These are phyloP conservation scores for Pythium brachiatum DNA, from an alignment of 352 stramenopile species.

Conservation along the genomic window DNA sequence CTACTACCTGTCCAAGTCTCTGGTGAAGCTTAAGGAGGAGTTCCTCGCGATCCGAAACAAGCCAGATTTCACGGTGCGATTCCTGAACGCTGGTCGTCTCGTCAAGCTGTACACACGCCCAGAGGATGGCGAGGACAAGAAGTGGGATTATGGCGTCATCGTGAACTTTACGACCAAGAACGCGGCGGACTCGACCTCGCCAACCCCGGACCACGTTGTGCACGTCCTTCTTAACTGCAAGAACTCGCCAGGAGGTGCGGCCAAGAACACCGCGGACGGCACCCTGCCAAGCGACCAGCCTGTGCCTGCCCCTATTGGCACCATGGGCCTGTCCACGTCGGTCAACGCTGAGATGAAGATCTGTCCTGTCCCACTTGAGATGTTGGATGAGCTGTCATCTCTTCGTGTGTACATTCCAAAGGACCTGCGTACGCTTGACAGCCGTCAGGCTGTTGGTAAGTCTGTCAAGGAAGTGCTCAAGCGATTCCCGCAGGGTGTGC, in stretches of 20 bases:
- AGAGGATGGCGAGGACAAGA: constrained; percentile 46
- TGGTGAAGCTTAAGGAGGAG: constrained; percentile 91
- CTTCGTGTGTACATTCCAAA: constrained; percentile 86
- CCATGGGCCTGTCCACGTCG: constrained; percentile 51
- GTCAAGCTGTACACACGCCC: constrained; percentile 75
- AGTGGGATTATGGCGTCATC: constrained; percentile 85
- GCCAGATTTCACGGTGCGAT: constrained; percentile 91
- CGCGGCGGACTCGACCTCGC: constrained; percentile 57
- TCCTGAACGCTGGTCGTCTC: constrained; percentile 93
- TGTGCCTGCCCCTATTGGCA: constrained; percentile 49
- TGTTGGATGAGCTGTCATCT: constrained; percentile 76
- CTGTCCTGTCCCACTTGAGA: constrained; percentile 73
- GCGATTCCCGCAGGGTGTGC: constrained; percentile 80
- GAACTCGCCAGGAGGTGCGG: constrained; percentile 19
- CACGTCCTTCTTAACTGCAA: constrained; percentile 80
- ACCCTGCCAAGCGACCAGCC: constrained; percentile 38
- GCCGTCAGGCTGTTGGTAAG: constrained; percentile 72
- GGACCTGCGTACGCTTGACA: constrained; percentile 71
- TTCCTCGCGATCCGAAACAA: constrained; percentile 92
- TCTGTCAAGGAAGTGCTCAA: constrained; percentile 76
- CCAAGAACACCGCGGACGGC: constrained; percentile 27
- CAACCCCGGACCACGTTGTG: constrained; percentile 64
- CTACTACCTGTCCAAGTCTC: constrained; percentile 88
- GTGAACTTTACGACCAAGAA: constrained; percentile 86
- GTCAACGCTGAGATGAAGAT: constrained; percentile 81